Evolutionary conservation across 208 protist genomes (phyloP).

Genomic region (Willaertia magna): DNA sequence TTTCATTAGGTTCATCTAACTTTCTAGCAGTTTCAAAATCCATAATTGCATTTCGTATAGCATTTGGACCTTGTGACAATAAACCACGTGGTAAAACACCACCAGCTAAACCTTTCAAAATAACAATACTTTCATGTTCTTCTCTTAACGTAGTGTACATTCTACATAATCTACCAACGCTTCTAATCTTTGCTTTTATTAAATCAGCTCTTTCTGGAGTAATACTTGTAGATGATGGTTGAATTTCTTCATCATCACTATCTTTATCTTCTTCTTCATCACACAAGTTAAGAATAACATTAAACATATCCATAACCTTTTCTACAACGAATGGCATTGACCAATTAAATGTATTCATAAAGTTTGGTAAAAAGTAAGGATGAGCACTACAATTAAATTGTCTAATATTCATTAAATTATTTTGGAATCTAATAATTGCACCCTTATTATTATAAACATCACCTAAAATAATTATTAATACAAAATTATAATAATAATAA

Average conservation of each 20-base stretch:
- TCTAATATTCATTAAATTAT: constrained; percentile 76
- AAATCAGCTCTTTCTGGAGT: constrained; percentile 9
- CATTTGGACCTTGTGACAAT: constrained; percentile 29
- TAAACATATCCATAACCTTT: constrained; percentile 40
- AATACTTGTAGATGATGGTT: neutral
- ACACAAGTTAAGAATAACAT: neutral
- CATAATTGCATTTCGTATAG: constrained; percentile 31
- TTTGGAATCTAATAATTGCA: constrained; percentile 72
- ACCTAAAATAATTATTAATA: too few species aligned
- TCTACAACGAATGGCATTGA: constrained; percentile 76
- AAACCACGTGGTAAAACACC: constrained; percentile 38
- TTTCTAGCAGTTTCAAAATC: constrained; percentile 38
- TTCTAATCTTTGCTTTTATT: constrained; percentile 27
- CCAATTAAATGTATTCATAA: constrained; percentile 80
- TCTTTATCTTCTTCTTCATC: constrained; percentile 1
- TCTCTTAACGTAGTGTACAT: constrained; percentile 18
- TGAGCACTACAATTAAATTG: constrained; percentile 60
- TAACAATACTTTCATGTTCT: constrained; percentile 34
- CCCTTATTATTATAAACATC: constrained; percentile 97
- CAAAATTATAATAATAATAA: too few species aligned
- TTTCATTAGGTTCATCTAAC: constrained; percentile 38
- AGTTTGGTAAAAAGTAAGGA: constrained; percentile 82
- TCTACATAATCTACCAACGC: neutral
- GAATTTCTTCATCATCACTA: neutral
- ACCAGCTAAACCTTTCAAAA: constrained; percentile 39